These are phyloP conservation scores for Omphalotus guepiniiformis DNA, from an alignment of 768 basidiomycete species.

Conservation along the genomic window DNA sequence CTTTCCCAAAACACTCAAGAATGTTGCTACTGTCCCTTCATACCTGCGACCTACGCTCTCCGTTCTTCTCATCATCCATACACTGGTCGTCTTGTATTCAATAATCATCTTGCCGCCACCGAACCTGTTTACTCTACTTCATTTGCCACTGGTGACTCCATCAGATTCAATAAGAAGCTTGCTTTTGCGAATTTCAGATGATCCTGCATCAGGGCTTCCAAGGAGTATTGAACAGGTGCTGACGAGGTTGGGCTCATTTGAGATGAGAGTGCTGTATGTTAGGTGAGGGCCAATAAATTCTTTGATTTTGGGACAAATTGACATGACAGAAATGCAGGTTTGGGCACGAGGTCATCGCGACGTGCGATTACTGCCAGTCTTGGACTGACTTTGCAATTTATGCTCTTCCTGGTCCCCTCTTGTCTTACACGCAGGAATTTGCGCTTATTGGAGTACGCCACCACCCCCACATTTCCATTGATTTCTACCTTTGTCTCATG, in stretches of 20 bases:
- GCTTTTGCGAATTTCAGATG: conserved; percentile 39
- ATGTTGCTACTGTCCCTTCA: background rate
- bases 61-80: conserved; percentile 43
- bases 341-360: conserved; percentile 59
- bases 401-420: conserved; percentile 47
- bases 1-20: background rate
- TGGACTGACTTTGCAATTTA: conserved; percentile 57
- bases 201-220: conserved; percentile 34
- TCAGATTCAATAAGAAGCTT: conserved; percentile 46
- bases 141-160: conserved; percentile 50
- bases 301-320: background rate
- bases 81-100: conserved; percentile 43
- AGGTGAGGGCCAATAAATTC: conserved; percentile 46
- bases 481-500: conserved; percentile 1
- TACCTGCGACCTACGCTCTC: conserved; percentile 24
- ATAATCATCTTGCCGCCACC: conserved; percentile 46
- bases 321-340: conserved; percentile 38
- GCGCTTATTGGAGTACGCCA: conserved; percentile 49
- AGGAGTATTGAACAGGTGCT: conserved; percentile 48
- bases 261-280: conserved; percentile 54
- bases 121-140: conserved; percentile 58
- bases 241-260: conserved; percentile 50
- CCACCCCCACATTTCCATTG: too few species aligned
- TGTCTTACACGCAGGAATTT: conserved; percentile 57
- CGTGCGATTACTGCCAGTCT: conserved; percentile 64